phyloP scores from a whole-genome alignment of 148 eudicot species.

The Persicaria maculosa region DNA sequence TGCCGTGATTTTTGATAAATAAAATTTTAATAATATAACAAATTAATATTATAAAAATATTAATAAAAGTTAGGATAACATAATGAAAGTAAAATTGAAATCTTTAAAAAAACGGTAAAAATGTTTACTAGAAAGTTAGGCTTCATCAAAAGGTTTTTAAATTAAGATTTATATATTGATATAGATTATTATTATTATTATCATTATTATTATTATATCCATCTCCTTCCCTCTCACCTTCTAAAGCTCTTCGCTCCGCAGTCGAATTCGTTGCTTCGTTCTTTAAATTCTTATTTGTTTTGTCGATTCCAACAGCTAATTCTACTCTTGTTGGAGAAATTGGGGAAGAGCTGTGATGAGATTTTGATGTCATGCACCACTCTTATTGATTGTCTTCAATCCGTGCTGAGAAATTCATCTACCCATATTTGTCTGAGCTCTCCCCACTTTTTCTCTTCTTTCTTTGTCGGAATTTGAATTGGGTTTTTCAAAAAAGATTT shows the following conservation, averaged over 20 bases:
- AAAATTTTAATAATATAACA: too few relatives aligned
- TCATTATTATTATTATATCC: too few relatives aligned
- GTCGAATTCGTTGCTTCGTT: neutral
- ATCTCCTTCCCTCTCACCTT: neutral
- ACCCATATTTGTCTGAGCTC: conserved; percentile 18
- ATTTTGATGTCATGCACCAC: conserved; percentile 16
- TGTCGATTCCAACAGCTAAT: neutral
- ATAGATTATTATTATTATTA: too few relatives aligned
- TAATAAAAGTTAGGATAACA: too few relatives aligned
- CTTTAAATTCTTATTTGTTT: neutral
- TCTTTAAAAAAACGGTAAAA: too few relatives aligned
- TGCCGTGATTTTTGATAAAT: too few relatives aligned
- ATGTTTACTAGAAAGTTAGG: too few relatives aligned
- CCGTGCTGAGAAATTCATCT: conserved; percentile 1
- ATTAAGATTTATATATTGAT: too few relatives aligned
- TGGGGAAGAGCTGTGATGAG: conserved; percentile 11
- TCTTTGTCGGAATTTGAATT: neutral
- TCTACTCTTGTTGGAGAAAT: neutral
- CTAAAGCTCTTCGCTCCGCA: neutral
- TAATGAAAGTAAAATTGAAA: too few relatives aligned
- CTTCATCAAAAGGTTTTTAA: too few relatives aligned
- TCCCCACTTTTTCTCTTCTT: neutral
- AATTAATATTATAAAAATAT: too few relatives aligned
- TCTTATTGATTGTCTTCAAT: conserved; percentile 8
- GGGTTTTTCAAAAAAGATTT: too few relatives aligned